Conservation (phyloP, 306 rosid species). For the Biancaea sappan region DNA sequence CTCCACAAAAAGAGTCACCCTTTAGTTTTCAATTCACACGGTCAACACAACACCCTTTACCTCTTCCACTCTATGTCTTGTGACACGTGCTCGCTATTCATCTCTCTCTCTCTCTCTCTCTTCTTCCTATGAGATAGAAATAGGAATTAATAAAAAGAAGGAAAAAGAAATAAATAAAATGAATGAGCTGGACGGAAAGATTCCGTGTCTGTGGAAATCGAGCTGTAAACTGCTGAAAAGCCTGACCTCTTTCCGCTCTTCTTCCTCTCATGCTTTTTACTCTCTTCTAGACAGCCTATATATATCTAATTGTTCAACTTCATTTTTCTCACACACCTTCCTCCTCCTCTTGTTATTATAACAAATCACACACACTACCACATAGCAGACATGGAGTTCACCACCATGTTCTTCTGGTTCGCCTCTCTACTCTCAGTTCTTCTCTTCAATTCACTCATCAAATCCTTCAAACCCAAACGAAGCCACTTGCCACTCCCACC, state of each 20-base stretch:
- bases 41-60: slow-evolving; percentile 23
- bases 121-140: not conserved
- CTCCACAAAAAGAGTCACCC: slow-evolving; percentile 18
- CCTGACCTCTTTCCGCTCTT: slow-evolving; percentile 25
- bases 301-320: slow-evolving; percentile 34
- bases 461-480: slow-evolving; percentile 36
- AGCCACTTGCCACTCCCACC: slow-evolving; percentile 75
- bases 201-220: slow-evolving; percentile 60
- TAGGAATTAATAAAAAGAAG: too few species aligned
- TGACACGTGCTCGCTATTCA: slow-evolving; percentile 48
- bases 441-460: slow-evolving; percentile 42
- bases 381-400: slow-evolving; percentile 45
- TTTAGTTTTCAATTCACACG: not conserved
- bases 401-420: slow-evolving; percentile 18
- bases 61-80: not conserved
- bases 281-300: slow-evolving; percentile 27
- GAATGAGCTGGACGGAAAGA: slow-evolving; percentile 69
- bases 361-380: slow-evolving; percentile 4
- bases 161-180: slow-evolving; percentile 33
- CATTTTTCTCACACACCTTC: slow-evolving; percentile 29
- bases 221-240: slow-evolving; percentile 55
- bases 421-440: slow-evolving; percentile 30
- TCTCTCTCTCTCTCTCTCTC: not conserved
- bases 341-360: not conserved
- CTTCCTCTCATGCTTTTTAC: slow-evolving; percentile 28